A percentile compares a stretch with the other conserved stretches of the same genome.
These are phyloP conservation scores for Talaromyces wortmannii DNA, from an alignment of 495 filamentous ascomycete genomes.

Conservation along the genomic window DNA sequence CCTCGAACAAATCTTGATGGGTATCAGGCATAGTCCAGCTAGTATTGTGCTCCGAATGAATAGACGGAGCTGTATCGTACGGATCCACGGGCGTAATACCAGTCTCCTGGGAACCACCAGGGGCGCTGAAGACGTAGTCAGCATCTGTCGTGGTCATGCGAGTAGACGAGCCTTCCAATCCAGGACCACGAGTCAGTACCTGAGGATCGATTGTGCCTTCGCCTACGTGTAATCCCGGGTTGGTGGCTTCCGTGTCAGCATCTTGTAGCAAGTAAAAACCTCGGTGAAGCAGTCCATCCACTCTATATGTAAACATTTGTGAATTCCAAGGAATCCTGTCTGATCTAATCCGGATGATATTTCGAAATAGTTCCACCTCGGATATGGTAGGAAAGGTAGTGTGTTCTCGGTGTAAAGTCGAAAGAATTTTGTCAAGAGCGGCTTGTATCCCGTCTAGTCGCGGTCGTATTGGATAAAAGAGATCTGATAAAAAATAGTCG, in stretches of 20 bases:
- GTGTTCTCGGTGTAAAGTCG: not conserved
- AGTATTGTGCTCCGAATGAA: no score
- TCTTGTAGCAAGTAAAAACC: not conserved
- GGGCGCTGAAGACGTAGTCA: not conserved
- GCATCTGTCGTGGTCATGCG: no score
- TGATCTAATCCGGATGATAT: not conserved
- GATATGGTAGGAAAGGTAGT: not conserved
- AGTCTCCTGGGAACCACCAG: not conserved
- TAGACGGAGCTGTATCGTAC: not conserved
- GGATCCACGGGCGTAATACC: not conserved
- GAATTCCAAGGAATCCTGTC: not conserved
- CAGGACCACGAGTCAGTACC: not conserved
- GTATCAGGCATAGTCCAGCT: no score
- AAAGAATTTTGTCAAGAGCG: not conserved
- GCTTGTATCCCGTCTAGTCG: not conserved
- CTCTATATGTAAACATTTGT: not conserved
- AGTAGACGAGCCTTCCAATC: not conserved
- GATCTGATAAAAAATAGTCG: not conserved
- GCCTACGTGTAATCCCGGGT: not conserved
- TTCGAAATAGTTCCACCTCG: not conserved
- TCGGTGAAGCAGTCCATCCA: not conserved
- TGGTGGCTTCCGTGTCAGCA: not conserved
- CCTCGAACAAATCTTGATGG: no score
- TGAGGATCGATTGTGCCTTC: not conserved
- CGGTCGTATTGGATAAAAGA: not conserved